Base-by-base conservation (phyloP, 129 eudicot species). In the Artemisia annua region DNA sequence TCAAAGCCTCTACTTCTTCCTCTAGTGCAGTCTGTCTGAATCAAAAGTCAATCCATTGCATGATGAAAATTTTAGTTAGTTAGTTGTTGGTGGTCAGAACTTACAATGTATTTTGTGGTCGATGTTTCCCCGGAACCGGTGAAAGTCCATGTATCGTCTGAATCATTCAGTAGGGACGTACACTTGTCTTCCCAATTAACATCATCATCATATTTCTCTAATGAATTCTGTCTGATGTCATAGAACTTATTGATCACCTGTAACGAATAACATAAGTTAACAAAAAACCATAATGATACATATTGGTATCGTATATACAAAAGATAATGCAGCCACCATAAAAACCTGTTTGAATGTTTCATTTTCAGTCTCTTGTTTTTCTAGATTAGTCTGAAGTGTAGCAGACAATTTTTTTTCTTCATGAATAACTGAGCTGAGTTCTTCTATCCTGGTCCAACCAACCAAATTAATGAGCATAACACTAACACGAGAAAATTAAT, bases 11-110 rank as follows among this genome's bases (percentile, higher is more conserved):
- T 68, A 88, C 81, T 73, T 91, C 93, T 79, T 82, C 74, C 82
- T 88, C 92, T 59, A 91, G 83, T 49, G 86, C 83, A 79, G 83
- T 86, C 97, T 91, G 96, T 81, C 93, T 91, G 77, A 86, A 74
- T 63, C 63, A 82, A 82, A 82, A 76, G 88, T 82, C 79, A 80
- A 69, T 77, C 82, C 71, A 76, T 85, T 73, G 83, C 79, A 81
- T 71, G 46, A 26, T 39, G 7, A 63, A 53, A n/a, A 2, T 1
- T 44, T 18, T 53, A 63, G 12, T 48, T 46, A 48, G 49, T 64
- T 22, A 5, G 7, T 57, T 12, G 24, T 65, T 18, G 46, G 63
- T 44, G n/a, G 11, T 24, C 22, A 66, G 2, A 73, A 80, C 97
- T 82, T 78, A 91, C 92, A 20, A 91, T 87, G 79, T 88, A 88